Evolutionary conservation across 2,329 filamentous ascomycete species (phyloP), one percentile per base, ranked within the genome.

Genomic region (Lomentospora prolificans): DNA sequence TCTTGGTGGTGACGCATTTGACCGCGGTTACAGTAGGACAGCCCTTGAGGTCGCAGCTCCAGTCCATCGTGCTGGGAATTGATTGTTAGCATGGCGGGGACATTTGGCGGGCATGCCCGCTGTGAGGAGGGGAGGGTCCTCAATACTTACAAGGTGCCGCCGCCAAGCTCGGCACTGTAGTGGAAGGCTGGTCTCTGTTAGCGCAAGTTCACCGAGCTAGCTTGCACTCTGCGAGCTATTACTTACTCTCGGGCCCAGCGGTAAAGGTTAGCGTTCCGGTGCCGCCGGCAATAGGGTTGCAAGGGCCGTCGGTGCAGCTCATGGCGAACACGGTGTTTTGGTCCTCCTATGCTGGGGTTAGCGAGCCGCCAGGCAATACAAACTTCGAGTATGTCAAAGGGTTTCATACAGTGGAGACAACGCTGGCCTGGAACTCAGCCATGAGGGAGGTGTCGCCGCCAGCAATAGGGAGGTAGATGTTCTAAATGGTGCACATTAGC

Each of bases 261-360:
- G 53, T 55, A n/a, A 55, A 55, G 3, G 53, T 55, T 24, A 55
- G 19, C 22, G 53, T 55, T 10, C 53, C 53, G 33, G 53, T 55
- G 39, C 53, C 53, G 24, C 53, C 53, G 28, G 53, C 53, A 25
- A 55, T 31, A 28, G 53, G 39, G 39, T 55, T 55, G 24, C 53
- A 55, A 4, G 53, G 53, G 9, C 53, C 53, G 39, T 55, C 39
- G 24, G 53, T 55, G 28, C 53, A 55, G 39, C 53, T 55, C 36
- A 55, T n/a, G 10, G 53, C 53, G 28, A 30, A 55, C 2, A 55
- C 53, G 6, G 53, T 55, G n/a, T 41, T 55, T 48, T 46, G 39
- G 24, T 24, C 53, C 12, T 54, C 52, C 52, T 54, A 39, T 30
- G 19, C 12, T 44, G n/a, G 12, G 12, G 12, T 44, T 44, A 44